phyloP scores from a whole-genome alignment of 129 eudicot genomes.

The Cynara cardunculus region DNA sequence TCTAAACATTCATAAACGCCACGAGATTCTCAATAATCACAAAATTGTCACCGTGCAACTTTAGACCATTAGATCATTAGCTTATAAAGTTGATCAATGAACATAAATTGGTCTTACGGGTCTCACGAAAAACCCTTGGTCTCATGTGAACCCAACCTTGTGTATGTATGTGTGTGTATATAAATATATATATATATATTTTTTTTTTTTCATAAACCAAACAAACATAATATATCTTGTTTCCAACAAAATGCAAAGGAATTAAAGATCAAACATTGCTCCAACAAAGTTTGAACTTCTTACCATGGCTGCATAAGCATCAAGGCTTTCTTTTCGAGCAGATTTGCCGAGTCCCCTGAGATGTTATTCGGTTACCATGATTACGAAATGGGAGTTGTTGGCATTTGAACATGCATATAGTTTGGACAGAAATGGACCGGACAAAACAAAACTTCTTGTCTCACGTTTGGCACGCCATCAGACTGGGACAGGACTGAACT shows the following conservation, averaged over 20 bases:
- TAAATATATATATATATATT: no score
- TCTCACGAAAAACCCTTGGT: no score
- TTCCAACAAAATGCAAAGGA: background rate
- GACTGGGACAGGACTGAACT: background rate
- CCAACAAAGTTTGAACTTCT: background rate
- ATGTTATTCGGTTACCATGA: background rate
- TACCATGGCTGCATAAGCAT: conserved; percentile 94
- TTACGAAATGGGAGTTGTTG: background rate
- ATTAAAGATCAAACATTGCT: background rate
- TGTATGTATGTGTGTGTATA: no score
- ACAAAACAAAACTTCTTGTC: background rate
- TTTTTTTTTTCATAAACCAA: background rate
- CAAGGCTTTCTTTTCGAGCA: conserved; percentile 60
- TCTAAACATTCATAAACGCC: no score
- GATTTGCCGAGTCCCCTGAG: conserved; percentile 76
- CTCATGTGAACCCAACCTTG: no score
- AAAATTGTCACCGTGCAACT: no score
- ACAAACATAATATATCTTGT: background rate
- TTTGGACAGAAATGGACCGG: background rate
- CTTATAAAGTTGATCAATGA: no score
- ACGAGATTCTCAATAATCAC: no score
- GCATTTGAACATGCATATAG: background rate
- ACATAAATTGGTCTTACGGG: no score
- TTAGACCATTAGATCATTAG: no score
- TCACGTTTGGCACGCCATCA: background rate